Conservation (phyloP, 805 yeast genomes). For the Tetrapisispora arboricola region DNA sequence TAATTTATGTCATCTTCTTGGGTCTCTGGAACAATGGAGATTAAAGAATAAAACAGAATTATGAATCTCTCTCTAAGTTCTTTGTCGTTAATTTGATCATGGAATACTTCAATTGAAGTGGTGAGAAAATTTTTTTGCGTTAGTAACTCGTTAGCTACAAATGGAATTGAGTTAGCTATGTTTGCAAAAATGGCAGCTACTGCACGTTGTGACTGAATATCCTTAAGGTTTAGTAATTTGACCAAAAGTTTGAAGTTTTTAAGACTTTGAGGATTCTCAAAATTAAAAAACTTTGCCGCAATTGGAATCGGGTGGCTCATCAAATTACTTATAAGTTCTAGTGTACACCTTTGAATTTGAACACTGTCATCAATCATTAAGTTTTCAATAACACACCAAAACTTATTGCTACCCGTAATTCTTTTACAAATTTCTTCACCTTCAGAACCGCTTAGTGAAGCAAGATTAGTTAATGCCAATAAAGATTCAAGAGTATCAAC, state of each 20-base stretch:
- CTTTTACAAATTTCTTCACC: constrained; percentile 30
- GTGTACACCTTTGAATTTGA: constrained; percentile 45
- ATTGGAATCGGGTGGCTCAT: constrained; percentile 33
- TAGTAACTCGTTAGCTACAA: constrained; percentile 27
- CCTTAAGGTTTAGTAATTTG: constrained; percentile 32
- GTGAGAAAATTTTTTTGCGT: constrained; percentile 18
- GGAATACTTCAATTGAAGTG: constrained; percentile 19
- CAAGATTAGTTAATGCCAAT: constrained; percentile 57
- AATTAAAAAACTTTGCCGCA: constrained; percentile 48
- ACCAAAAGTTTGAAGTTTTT: constrained; percentile 35
- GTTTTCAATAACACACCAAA: constrained; percentile 39
- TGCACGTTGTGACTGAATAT: constrained; percentile 34
- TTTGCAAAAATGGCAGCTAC: constrained; percentile 31
- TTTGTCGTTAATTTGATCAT: constrained; percentile 21
- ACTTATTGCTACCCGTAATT: constrained; percentile 26
- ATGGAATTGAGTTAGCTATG: constrained; percentile 27
- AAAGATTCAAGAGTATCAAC: constrained; percentile 43
- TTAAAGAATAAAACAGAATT: constrained; percentile 23
- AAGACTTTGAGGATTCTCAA: constrained; percentile 30
- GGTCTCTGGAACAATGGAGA: constrained; percentile 15
- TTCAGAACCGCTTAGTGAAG: constrained; percentile 36
- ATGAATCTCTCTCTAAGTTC: constrained; percentile 28
- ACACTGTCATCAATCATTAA: constrained; percentile 36
- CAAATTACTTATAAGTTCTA: constrained; percentile 57
- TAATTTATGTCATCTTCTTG: background rate